Evolutionary conservation across 2,329 filamentous ascomycete species (phyloP).

Genomic region (Grosmannia huntii): DNA sequence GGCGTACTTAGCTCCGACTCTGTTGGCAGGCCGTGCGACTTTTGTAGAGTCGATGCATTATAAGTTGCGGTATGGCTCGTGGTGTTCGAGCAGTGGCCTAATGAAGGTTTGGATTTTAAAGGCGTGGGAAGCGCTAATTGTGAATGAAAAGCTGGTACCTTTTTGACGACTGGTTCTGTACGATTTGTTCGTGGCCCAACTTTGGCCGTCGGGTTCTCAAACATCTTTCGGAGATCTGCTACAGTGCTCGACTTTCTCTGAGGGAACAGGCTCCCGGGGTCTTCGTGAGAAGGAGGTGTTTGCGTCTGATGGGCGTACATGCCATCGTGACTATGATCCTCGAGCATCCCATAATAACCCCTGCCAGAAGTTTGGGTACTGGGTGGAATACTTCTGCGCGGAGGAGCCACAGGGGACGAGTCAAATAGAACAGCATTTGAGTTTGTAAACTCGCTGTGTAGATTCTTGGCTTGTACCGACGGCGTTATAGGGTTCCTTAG

Average conservation of each 20-base stretch:
- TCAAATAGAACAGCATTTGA: neutral
- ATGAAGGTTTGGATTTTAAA: neutral
- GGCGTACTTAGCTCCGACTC: neutral
- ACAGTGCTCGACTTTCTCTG: conserved; percentile 13
- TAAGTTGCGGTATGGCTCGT: neutral
- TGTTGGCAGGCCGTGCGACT: neutral
- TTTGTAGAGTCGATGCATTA: neutral
- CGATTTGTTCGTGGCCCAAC: neutral
- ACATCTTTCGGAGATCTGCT: conserved; percentile 17
- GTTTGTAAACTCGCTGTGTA: neutral
- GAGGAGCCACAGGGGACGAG: neutral
- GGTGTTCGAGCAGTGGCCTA: neutral
- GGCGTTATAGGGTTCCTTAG: neutral
- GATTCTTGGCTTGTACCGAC: neutral
- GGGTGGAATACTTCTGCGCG: conserved; percentile 1
- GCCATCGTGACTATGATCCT: neutral
- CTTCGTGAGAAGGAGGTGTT: no score
- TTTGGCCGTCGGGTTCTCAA: conserved; percentile 13
- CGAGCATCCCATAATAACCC: no score
- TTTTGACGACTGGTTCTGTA: neutral
- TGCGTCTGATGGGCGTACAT: neutral
- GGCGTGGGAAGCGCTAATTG: neutral
- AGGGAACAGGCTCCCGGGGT: neutral
- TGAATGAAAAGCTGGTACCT: conserved; percentile 6
- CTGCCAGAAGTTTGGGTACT: neutral